phyloP scores from a whole-genome alignment of 2,329 filamentous ascomycete species.

The Apiospora arundinis region DNA sequence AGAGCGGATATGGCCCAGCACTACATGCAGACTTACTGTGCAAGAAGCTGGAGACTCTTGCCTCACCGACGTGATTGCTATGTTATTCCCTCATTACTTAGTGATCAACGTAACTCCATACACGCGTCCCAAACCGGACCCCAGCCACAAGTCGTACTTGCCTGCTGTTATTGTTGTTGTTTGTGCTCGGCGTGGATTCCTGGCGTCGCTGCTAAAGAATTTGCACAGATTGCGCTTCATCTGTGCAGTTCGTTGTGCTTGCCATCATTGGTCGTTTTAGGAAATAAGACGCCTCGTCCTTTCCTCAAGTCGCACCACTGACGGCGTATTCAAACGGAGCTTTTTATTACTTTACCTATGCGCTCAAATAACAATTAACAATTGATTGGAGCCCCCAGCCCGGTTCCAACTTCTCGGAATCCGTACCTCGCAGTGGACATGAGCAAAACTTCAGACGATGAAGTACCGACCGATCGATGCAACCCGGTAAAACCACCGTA shows the following conservation, averaged over 20 bases:
- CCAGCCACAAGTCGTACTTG: not conserved
- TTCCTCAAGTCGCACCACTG: not conserved
- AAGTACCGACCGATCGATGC: slow-evolving; percentile 6
- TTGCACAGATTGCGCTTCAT: not conserved
- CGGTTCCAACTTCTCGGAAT: not conserved
- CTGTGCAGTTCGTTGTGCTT: not conserved
- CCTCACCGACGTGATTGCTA: not conserved
- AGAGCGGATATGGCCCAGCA: not conserved
- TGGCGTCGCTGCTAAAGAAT: not conserved
- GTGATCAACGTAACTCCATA: not conserved
- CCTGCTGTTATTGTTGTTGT: not conserved
- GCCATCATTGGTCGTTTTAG: not conserved
- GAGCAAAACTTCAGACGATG: not conserved
- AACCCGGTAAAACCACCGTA: not conserved
- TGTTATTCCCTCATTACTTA: not conserved
- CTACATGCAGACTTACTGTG: not conserved
- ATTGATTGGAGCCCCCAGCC: not conserved
- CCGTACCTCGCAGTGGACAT: not conserved
- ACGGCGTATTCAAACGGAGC: not conserved
- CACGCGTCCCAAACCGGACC: not conserved
- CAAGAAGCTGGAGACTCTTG: not conserved
- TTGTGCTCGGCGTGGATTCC: not conserved
- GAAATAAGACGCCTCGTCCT: not conserved
- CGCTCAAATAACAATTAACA: not conserved
- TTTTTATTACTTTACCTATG: not conserved